Evolutionary conservation across 208 protist genomes (phyloP).

Genomic region (Tritrichomonas foetus): DNA sequence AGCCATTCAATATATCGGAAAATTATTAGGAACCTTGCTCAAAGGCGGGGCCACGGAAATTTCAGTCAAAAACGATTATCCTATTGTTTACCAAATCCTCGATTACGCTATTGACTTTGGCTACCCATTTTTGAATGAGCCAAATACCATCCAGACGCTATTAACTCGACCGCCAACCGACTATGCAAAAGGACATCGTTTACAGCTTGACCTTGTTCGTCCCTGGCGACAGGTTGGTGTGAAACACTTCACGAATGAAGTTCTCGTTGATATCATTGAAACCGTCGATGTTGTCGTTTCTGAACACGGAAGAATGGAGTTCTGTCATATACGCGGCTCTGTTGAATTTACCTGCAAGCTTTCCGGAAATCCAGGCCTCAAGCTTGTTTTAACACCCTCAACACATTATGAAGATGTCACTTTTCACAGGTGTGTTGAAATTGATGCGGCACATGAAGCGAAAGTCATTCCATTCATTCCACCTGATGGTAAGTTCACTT

Average conservation of each 20-base stretch:
- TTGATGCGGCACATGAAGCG: not conserved
- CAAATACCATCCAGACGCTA: not conserved
- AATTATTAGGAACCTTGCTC: not conserved
- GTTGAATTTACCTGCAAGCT: not conserved
- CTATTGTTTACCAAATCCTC: not conserved
- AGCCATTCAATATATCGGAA: not conserved
- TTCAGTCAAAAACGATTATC: not conserved
- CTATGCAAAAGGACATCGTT: no score
- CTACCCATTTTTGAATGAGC: not conserved
- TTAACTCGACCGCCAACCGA: not conserved
- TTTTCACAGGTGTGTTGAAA: conserved; percentile 1
- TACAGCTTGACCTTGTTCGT: not conserved
- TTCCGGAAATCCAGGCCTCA: not conserved
- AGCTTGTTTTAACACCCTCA: not conserved
- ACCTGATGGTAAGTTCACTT: not conserved
- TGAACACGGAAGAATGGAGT: not conserved
- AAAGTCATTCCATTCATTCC: not conserved
- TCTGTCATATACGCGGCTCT: not conserved
- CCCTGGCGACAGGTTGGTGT: not conserved
- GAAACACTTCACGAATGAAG: not conserved
- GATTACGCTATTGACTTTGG: conserved; percentile 14
- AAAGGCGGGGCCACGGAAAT: not conserved
- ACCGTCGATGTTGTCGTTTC: not conserved
- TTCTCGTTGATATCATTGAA: not conserved
- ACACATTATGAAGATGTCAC: not conserved